phyloP scores from a whole-genome alignment of 768 basidiomycete species.

The Xerocomellus chrysenteron region DNA sequence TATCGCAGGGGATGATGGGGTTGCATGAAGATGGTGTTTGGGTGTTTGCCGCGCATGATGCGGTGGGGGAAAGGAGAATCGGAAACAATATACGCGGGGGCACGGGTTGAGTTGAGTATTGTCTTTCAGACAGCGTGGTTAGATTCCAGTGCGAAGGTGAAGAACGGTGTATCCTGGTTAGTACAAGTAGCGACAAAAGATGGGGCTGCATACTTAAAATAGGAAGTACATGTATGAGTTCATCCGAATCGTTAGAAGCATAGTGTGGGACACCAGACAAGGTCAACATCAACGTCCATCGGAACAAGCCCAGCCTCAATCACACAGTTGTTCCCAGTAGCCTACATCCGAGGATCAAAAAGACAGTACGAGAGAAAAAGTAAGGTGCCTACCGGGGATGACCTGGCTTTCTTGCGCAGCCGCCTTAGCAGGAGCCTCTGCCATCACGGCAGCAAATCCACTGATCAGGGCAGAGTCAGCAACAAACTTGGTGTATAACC shows the following conservation, averaged over 20 bases:
- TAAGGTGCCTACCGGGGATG: constrained; percentile 9
- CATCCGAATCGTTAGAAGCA: neutral
- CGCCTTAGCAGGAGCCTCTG: constrained; percentile 8
- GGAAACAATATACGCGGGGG: no score
- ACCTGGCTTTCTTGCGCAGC: constrained; percentile 6
- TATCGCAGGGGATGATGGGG: no score
- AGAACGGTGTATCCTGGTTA: no score
- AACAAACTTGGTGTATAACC: neutral
- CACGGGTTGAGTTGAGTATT: no score
- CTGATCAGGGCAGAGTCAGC: neutral
- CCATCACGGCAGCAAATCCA: constrained; percentile 22
- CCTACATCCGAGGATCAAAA: neutral
- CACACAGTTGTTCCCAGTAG: constrained; percentile 6
- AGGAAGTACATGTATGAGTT: neutral
- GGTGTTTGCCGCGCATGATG: no score
- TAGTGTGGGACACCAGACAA: neutral
- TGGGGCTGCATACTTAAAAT: no score
- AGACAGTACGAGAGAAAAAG: neutral
- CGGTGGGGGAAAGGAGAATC: no score
- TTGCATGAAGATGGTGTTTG: no score
- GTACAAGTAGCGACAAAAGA: no score
- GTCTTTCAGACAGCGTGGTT: no score
- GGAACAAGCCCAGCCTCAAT: neutral
- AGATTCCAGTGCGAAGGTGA: no score
- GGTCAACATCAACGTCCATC: neutral